phyloP scores from a whole-genome alignment of 768 basidiomycete genomes.

The Sporobolomyces phaffii region DNA sequence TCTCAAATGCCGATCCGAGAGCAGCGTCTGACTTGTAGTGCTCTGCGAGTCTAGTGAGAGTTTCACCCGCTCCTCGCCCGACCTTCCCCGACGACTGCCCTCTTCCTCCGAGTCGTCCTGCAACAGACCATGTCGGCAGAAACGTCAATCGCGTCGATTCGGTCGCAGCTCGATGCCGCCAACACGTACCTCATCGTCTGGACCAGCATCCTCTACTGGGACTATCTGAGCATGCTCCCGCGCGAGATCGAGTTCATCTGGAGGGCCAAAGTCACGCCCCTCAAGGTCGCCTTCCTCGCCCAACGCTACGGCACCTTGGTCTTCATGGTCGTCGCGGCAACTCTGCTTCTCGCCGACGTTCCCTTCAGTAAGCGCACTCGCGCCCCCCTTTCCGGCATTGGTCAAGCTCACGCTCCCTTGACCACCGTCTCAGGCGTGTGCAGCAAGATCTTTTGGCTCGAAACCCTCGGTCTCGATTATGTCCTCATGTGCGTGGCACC shows the following conservation, averaged over 20 bases:
- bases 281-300: conserved; percentile 7
- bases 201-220: neutral
- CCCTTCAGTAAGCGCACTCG: neutral
- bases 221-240: neutral
- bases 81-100: no score
- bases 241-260: conserved; percentile 5
- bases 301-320: neutral
- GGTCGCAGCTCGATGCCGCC: neutral
- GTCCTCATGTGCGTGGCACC: neutral
- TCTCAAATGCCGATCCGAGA: no score
- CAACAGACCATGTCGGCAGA: no score
- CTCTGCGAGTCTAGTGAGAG: no score
- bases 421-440: neutral
- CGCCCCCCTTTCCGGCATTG: no score
- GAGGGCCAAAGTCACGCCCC: neutral
- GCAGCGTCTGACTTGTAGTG: no score
- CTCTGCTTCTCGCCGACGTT: neutral
- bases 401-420: no score
- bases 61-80: no score
- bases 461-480: neutral
- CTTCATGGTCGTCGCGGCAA: neutral
- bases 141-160: neutral
- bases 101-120: no score
- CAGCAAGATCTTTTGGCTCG: neutral
- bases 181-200: neutral